These are phyloP conservation scores for Aspergillus transmontanensis DNA, from an alignment of 2,329 filamentous ascomycete genomes.

Conservation along the genomic window DNA sequence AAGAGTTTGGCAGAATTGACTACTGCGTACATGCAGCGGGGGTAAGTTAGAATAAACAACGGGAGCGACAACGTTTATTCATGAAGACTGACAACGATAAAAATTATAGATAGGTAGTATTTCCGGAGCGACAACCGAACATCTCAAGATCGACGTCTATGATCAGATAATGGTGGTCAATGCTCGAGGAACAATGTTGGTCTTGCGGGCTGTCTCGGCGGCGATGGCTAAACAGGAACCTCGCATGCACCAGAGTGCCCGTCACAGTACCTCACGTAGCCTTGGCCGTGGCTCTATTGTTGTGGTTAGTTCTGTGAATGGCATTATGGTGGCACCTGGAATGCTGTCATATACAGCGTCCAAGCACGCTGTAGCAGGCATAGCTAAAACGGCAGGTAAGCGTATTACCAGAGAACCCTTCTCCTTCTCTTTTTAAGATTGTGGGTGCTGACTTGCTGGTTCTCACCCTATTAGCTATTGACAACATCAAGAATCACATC, in stretches of 20 bases:
- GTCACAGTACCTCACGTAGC: neutral
- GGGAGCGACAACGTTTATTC: too few relatives aligned
- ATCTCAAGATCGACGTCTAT: constrained; percentile 57
- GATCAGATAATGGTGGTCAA: constrained; percentile 46
- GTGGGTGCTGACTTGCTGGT: rapidly evolving
- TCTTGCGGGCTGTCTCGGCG: constrained; percentile 3
- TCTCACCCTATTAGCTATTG: constrained; percentile 38
- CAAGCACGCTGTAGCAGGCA: constrained; percentile 59
- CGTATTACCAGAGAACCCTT: neutral
- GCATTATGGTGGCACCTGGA: neutral
- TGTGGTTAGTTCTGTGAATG: neutral
- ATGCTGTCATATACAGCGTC: constrained; percentile 57
- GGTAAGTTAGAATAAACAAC: constrained; percentile 30
- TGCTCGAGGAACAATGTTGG: constrained; percentile 5
- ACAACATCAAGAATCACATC: constrained; percentile 48
- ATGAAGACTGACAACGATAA: too few relatives aligned
- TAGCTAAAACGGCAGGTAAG: constrained; percentile 54
- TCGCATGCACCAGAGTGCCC: neutral
- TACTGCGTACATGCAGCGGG: constrained; percentile 60
- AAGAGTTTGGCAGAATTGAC: constrained; percentile 50
- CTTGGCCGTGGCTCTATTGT: constrained; percentile 42
- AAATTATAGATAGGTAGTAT: neutral
- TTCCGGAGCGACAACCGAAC: constrained; percentile 46
- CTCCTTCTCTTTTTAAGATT: neutral
- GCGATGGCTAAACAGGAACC: constrained; percentile 7